These are phyloP conservation scores for Thalassiosira pacifica DNA, from an alignment of 352 stramenopile genomes.

Conservation along the genomic window DNA sequence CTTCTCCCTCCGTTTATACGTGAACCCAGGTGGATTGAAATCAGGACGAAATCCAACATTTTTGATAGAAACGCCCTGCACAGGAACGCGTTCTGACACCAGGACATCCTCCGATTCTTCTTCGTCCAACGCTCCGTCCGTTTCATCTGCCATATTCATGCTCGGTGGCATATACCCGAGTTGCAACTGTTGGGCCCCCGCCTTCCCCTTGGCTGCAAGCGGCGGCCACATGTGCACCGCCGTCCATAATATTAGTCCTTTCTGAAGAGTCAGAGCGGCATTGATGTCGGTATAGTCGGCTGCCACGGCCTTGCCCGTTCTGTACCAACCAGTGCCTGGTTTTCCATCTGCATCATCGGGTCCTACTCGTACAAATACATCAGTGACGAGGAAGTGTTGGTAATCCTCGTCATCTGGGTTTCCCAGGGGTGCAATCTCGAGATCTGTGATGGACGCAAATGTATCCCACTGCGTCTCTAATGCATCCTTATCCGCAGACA, in stretches of 20 bases:
- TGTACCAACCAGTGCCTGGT: constrained; percentile 45
- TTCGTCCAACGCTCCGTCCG: constrained; percentile 47
- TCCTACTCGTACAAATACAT: constrained; percentile 53
- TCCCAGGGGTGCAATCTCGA: constrained; percentile 44
- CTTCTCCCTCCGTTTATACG: constrained; percentile 65
- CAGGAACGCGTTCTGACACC: constrained; percentile 22
- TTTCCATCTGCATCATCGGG: background rate
- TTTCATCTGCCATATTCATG: constrained; percentile 53
- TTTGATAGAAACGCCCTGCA: constrained; percentile 29
- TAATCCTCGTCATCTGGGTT: constrained; percentile 57
- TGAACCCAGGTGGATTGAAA: constrained; percentile 67
- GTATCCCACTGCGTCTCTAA: constrained; percentile 61
- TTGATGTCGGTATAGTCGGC: constrained; percentile 20
- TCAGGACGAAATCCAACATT: constrained; percentile 65
- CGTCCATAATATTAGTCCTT: constrained; percentile 66
- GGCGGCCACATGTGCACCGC: constrained; percentile 57
- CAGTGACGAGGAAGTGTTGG: constrained; percentile 50
- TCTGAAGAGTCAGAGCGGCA: constrained; percentile 53
- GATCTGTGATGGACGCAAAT: constrained; percentile 57
- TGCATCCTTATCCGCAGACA: constrained; percentile 51
- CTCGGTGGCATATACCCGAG: constrained; percentile 42
- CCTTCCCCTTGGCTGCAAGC: constrained; percentile 46
- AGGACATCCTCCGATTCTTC: constrained; percentile 39
- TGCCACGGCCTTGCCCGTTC: constrained; percentile 58
- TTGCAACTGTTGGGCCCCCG: constrained; percentile 36